A percentile compares a stretch with the other conserved stretches of the same genome.
These are phyloP conservation scores for Zymoseptoria crescenta DNA, from an alignment of 2,329 filamentous ascomycete species.

Conservation along the genomic window DNA sequence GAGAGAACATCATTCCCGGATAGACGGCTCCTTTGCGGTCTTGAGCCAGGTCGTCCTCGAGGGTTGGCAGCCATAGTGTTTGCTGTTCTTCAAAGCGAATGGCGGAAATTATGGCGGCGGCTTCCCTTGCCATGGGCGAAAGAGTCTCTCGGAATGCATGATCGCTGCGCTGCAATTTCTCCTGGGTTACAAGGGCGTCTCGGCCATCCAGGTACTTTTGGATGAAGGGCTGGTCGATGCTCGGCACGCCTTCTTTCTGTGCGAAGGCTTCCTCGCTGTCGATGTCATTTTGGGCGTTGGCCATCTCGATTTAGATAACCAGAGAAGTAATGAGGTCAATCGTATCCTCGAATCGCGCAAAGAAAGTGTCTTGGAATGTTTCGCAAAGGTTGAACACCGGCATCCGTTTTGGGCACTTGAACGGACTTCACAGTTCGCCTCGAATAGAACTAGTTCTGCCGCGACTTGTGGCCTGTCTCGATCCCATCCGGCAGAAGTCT, in stretches of 20 bases:
- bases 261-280: constrained; percentile 33
- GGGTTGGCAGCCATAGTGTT: constrained; percentile 66
- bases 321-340: neutral
- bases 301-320: neutral
- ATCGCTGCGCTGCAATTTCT: constrained; percentile 74
- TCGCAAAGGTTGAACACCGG: neutral
- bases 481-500: neutral
- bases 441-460: too few relatives aligned
- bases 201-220: constrained; percentile 73
- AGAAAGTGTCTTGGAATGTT: neutral
- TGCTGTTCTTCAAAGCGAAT: constrained; percentile 71
- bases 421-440: neutral
- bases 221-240: constrained; percentile 63
- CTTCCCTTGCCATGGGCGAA: constrained; percentile 69
- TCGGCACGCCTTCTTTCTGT: constrained; percentile 34
- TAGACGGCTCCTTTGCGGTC: constrained; percentile 58
- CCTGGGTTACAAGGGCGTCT: constrained; percentile 66
- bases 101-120: constrained; percentile 69
- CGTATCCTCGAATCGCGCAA: neutral
- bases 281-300: neutral
- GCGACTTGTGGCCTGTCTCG: neutral
- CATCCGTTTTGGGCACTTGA: neutral
- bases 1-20: constrained; percentile 88
- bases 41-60: constrained; percentile 62
- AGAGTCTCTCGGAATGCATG: constrained; percentile 64